Conservation (phyloP, 108 stramenopile genomes). For the Mediolabrus comicus region DNA sequence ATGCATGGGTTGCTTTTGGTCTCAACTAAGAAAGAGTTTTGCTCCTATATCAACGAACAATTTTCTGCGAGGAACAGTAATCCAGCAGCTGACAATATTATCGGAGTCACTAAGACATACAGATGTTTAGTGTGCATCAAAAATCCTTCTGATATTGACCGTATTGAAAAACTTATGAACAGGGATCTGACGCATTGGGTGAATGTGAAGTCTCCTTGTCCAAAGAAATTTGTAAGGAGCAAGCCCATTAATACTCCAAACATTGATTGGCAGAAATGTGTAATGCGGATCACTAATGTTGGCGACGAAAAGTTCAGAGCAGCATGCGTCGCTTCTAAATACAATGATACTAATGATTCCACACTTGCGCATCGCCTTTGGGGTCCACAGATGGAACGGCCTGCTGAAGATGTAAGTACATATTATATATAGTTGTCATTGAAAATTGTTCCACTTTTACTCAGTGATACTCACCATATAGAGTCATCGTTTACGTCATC, state of each 20-base stretch:
- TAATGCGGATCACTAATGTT: slow-evolving; percentile 37
- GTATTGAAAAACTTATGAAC: slow-evolving; percentile 33
- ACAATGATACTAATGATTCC: slow-evolving; percentile 32
- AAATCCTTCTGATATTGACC: slow-evolving; percentile 38
- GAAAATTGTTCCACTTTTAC: neutral
- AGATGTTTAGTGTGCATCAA: slow-evolving; percentile 49
- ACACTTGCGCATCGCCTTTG: slow-evolving; percentile 44
- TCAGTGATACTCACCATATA: neutral
- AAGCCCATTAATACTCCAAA: slow-evolving; percentile 17
- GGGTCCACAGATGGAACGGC: slow-evolving; percentile 23
- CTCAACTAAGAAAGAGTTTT: slow-evolving; percentile 43
- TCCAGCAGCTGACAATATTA: neutral
- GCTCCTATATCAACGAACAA: slow-evolving; percentile 31
- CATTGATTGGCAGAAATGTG: slow-evolving; percentile 35
- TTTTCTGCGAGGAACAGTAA: slow-evolving; percentile 4
- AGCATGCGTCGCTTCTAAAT: slow-evolving; percentile 43
- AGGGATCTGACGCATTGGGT: slow-evolving; percentile 38
- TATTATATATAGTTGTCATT: neutral
- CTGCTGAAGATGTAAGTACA: slow-evolving; percentile 26
- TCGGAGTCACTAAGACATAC: slow-evolving; percentile 22
- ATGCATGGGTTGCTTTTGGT: slow-evolving; percentile 36
- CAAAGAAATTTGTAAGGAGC: slow-evolving; percentile 40
- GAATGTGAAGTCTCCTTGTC: slow-evolving; percentile 36
- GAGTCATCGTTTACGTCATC: neutral
- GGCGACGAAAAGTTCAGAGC: slow-evolving; percentile 34